A percentile compares a stretch with the other conserved stretches of the same genome.
Evolutionary conservation across 2,329 filamentous ascomycete genomes (phyloP).

Genomic region (Aspergillus novofumigatus): DNA sequence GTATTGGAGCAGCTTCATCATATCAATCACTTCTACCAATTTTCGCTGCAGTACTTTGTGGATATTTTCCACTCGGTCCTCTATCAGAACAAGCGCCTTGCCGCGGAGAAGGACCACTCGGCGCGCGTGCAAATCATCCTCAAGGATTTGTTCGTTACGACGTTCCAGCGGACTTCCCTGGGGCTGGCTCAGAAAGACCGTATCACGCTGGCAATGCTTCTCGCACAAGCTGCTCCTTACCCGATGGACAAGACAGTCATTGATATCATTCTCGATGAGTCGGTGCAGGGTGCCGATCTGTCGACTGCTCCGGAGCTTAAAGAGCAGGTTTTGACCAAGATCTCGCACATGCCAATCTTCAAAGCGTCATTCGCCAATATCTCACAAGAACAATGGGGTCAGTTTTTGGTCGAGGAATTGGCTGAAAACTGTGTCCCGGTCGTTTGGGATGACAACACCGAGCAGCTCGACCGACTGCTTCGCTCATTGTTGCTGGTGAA

Average conservation of each 20-base stretch:
- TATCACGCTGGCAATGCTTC: constrained; percentile 88
- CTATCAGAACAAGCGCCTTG: constrained; percentile 70
- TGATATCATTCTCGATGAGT: constrained; percentile 77
- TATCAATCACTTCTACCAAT: constrained; percentile 99
- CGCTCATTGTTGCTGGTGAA: constrained; percentile 87
- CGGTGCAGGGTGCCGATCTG: constrained; percentile 70
- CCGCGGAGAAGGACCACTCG: constrained; percentile 68
- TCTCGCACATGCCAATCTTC: constrained; percentile 66
- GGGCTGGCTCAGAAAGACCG: constrained; percentile 90
- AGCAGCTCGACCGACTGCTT: constrained; percentile 70
- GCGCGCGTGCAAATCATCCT: constrained; percentile 84
- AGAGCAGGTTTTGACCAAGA: constrained; percentile 64
- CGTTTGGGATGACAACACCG: constrained; percentile 64
- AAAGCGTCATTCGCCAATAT: constrained; percentile 66
- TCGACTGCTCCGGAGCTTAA: constrained; percentile 63
- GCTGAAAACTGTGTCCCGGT: constrained; percentile 79
- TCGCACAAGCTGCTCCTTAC: constrained; percentile 93
- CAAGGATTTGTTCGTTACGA: constrained; percentile 82
- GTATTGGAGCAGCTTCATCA: constrained; percentile 96
- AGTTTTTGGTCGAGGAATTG: constrained; percentile 78
- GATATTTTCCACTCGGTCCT: constrained; percentile 96
- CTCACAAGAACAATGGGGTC: constrained; percentile 65
- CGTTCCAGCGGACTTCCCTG: constrained; percentile 89
- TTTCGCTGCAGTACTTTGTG: constrained; percentile 96
- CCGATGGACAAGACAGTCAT: constrained; percentile 89